Percentiles rank a stretch among this genome's conserved stretches.
Evolutionary conservation across 441 rosid species (phyloP).

Genomic region (Oxalis stricta): DNA sequence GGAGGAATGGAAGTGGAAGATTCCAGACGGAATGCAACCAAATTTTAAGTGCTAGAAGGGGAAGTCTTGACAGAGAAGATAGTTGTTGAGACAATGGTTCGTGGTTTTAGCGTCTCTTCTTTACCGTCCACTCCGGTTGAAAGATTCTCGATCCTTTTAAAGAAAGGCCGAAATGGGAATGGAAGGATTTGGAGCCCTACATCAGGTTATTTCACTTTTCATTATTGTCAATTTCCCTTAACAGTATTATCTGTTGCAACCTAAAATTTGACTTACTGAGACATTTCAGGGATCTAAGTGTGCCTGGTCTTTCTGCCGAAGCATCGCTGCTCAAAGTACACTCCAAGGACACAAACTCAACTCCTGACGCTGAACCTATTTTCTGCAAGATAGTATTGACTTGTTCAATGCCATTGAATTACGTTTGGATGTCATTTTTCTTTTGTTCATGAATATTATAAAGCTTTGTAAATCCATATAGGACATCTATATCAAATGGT

Average conservation of each 20-base stretch:
- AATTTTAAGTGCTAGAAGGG: constrained; percentile 74
- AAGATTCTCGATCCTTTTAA: constrained; percentile 53
- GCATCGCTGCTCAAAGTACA: constrained; percentile 75
- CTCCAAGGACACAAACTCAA: constrained; percentile 66
- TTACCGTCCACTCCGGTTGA: constrained; percentile 66
- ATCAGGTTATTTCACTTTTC: constrained; percentile 32
- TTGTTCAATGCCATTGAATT: too few species aligned
- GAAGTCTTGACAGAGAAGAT: constrained; percentile 70
- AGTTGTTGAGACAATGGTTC: constrained; percentile 66
- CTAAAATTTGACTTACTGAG: not conserved
- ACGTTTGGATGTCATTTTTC: too few species aligned
- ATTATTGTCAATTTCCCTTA: not conserved
- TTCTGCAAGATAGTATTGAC: constrained; percentile 57
- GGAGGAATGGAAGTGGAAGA: constrained; percentile 51
- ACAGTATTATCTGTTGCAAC: too few species aligned
- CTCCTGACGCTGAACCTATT: constrained; percentile 51
- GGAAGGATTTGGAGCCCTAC: constrained; percentile 83
- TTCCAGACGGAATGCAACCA: constrained; percentile 58
- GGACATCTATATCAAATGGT: too few species aligned
- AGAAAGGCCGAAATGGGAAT: constrained; percentile 69
- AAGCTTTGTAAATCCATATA: too few species aligned
- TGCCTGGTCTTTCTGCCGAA: constrained; percentile 77
- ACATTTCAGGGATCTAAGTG: constrained; percentile 53
- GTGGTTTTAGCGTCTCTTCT: constrained; percentile 44
- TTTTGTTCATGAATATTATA: too few species aligned